phyloP scores from a whole-genome alignment of 129 eudicot genomes.

The Lactuca sativa region DNA sequence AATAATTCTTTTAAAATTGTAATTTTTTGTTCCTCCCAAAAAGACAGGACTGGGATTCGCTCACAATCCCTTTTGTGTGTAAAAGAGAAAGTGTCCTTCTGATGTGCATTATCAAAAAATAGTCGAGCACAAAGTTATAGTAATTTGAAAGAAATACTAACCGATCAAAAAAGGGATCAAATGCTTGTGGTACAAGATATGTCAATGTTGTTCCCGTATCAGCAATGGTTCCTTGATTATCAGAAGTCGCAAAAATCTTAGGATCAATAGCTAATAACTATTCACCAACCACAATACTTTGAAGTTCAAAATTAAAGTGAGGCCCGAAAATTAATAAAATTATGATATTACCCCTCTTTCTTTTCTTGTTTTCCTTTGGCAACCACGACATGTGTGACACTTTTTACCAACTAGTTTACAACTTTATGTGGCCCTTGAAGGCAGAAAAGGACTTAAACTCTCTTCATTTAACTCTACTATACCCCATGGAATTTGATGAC shows the following conservation, averaged over 20 bases:
- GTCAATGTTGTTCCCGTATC: slow-evolving; percentile 91
- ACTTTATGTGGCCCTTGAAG: not conserved
- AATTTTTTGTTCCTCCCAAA: not conserved
- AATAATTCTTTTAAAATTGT: no score
- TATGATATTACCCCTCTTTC: not conserved
- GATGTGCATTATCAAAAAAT: not conserved
- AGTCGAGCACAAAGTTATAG: not conserved
- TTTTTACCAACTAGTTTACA: not conserved
- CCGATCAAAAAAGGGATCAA: slow-evolving; percentile 64
- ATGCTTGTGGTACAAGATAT: slow-evolving; percentile 74
- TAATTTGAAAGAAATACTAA: slow-evolving; percentile 35
- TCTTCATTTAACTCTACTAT: not conserved
- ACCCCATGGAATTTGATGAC: not conserved
- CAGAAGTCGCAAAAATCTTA: slow-evolving; percentile 64
- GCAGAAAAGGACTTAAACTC: not conserved
- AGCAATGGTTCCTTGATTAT: slow-evolving; percentile 70
- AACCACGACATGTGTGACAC: not conserved
- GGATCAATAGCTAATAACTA: slow-evolving; percentile 63
- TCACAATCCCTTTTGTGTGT: not conserved
- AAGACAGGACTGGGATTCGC: not conserved
- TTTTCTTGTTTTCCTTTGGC: not conserved
- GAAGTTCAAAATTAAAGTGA: slow-evolving; percentile 75
- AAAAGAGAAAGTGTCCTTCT: not conserved
- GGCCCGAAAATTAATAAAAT: slow-evolving; percentile 45
- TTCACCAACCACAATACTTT: slow-evolving; percentile 77